Conservation (phyloP, 768 basidiomycete genomes). For the Lanmaoa pseudosensibilis region DNA sequence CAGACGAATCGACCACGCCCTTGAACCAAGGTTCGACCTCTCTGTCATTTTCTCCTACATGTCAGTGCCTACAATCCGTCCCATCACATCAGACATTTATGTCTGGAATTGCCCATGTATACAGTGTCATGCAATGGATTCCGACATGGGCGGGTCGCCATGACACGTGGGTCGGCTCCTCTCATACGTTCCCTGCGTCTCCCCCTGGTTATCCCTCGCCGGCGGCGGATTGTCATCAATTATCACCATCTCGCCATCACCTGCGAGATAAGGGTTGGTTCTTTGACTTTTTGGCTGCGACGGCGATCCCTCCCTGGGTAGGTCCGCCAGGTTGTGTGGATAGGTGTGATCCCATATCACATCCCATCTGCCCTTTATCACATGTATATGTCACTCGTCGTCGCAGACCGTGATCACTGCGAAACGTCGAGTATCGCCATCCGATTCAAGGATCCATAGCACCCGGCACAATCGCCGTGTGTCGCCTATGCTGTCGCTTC, state of each 20-base stretch:
- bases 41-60: neutral
- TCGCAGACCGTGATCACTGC: neutral
- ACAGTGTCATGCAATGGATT: slow-evolving; percentile 1
- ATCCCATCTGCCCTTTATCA: neutral
- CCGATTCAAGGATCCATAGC: neutral
- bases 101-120: neutral
- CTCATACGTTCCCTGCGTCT: neutral
- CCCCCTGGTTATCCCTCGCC: neutral
- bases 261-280: neutral
- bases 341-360: neutral
- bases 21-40: slow-evolving; percentile 2
- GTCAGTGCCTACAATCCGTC: neutral
- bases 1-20: slow-evolving; percentile 4
- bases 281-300: neutral
- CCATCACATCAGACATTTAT: neutral
- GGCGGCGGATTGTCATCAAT: neutral
- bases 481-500: neutral
- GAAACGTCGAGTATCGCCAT: neutral
- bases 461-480: neutral
- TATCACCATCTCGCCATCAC: neutral
- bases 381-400: neutral
- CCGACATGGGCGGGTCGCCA: neutral
- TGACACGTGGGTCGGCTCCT: neutral
- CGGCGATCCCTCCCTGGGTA: neutral
- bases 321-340: neutral